These are phyloP conservation scores for Aspergillus nomiae DNA, from an alignment of 2,329 filamentous ascomycete species.

Conservation along the genomic window DNA sequence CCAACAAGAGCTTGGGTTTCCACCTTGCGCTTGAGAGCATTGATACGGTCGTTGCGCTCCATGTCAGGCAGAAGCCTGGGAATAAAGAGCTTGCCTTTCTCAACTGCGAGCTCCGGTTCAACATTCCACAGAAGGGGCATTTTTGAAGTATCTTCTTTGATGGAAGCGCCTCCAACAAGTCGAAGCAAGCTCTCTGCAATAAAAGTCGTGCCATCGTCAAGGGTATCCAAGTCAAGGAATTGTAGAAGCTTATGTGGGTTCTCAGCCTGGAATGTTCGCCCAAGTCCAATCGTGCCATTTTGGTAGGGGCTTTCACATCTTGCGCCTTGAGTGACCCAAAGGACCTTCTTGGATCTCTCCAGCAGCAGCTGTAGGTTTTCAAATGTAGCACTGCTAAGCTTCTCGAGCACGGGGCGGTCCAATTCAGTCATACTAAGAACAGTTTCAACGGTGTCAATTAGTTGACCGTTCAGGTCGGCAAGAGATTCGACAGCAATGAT, in stretches of 20 bases:
- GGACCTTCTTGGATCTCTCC: background rate
- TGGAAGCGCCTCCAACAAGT: background rate
- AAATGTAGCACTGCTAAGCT: conserved; percentile 2
- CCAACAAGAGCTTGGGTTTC: conserved; percentile 5
- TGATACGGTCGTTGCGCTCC: conserved; percentile 8
- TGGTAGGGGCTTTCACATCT: conserved; percentile 7
- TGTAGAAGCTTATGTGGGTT: conserved; percentile 8
- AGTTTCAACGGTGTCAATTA: background rate
- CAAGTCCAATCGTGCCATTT: conserved; percentile 11
- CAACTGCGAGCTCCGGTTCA: conserved; percentile 9
- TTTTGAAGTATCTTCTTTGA: background rate
- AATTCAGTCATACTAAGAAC: conserved; percentile 11
- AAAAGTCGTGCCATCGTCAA: background rate
- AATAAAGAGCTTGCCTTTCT: conserved; percentile 9
- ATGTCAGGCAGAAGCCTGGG: conserved; percentile 11
- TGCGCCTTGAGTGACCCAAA: conserved; percentile 7
- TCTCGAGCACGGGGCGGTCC: conserved; percentile 6
- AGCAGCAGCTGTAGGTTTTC: conserved; percentile 1
- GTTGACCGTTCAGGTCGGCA: conserved; percentile 1
- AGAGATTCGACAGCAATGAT: conserved; percentile 8
- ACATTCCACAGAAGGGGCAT: conserved; percentile 4
- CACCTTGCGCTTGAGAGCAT: conserved; percentile 9
- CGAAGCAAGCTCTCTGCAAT: conserved; percentile 4
- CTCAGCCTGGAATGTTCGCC: conserved; percentile 9
- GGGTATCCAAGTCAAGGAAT: conserved; percentile 11